These are phyloP conservation scores for Aspergillus vadensis DNA, from an alignment of 2,329 filamentous ascomycete genomes.

Conservation along the genomic window DNA sequence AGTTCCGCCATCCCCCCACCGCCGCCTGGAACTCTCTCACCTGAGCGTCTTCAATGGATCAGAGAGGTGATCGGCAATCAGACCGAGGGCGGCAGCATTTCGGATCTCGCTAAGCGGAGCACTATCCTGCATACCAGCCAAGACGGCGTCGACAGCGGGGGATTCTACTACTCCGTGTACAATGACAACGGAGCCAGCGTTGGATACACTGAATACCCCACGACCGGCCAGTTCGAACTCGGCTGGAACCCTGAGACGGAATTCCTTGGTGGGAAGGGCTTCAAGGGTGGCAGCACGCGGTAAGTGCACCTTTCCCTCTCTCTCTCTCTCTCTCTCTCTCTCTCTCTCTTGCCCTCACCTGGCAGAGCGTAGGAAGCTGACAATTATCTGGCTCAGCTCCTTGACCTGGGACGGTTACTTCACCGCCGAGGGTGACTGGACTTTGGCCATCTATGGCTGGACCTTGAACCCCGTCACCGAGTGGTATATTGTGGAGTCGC, in stretches of 20 bases:
- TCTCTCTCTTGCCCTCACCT: no score
- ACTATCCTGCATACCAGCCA: background rate
- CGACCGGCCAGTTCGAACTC: slow-evolving; percentile 5
- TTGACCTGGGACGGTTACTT: background rate
- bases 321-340: no score
- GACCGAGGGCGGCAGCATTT: background rate
- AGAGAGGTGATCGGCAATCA: background rate
- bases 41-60: background rate
- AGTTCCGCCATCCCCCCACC: background rate
- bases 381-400: background rate
- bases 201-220: slow-evolving; percentile 4
- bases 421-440: slow-evolving; percentile 7
- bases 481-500: slow-evolving; percentile 6
- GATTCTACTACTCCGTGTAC: slow-evolving; percentile 10
- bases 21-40: background rate
- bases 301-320: background rate
- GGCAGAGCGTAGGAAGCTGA: no score
- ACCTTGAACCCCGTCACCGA: slow-evolving; percentile 5
- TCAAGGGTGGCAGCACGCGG: slow-evolving; percentile 1
- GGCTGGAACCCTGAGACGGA: background rate
- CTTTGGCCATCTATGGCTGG: slow-evolving; percentile 9
- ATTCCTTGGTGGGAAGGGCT: slow-evolving; percentile 1
- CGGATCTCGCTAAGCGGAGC: background rate
- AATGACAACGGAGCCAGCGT: slow-evolving; percentile 6
- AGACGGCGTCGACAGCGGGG: background rate